phyloP scores from a whole-genome alignment of 2,329 filamentous ascomycete genomes.

The Thielaviopsis ethacetica region DNA sequence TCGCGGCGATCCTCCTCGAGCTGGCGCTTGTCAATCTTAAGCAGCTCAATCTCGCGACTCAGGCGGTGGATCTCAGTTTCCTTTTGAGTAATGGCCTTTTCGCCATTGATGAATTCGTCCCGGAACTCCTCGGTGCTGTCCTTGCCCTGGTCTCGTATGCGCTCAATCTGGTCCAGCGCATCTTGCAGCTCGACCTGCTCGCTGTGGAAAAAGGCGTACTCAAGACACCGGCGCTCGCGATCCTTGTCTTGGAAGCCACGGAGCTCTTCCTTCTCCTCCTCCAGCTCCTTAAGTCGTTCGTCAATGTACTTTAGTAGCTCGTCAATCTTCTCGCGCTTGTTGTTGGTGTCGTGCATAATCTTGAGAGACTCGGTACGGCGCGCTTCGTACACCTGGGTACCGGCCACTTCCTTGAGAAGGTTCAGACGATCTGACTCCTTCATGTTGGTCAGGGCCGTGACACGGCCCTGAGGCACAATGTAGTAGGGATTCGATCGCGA shows the following conservation, averaged over 20 bases:
- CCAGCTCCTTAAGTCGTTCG: constrained; percentile 71
- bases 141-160: constrained; percentile 62
- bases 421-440: constrained; percentile 84
- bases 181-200: constrained; percentile 68
- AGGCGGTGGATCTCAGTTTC: constrained; percentile 66
- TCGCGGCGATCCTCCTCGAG: constrained; percentile 82
- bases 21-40: constrained; percentile 71
- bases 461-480: constrained; percentile 92
- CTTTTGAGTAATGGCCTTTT: constrained; percentile 61
- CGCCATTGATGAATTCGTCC: constrained; percentile 57
- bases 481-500: constrained; percentile 97
- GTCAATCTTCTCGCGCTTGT: constrained; percentile 88
- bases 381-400: constrained; percentile 91
- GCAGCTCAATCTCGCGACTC: constrained; percentile 66
- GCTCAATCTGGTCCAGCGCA: constrained; percentile 69
- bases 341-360: constrained; percentile 93
- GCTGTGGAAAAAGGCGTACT: constrained; percentile 86
- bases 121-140: constrained; percentile 73
- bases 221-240: constrained; percentile 73
- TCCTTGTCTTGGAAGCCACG: constrained; percentile 91
- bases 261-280: constrained; percentile 94
- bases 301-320: constrained; percentile 84
- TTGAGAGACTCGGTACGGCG: constrained; percentile 82
- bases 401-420: constrained; percentile 91
- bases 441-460: constrained; percentile 96